Conservation (phyloP, 768 basidiomycete genomes). For the Russula dissimulans region DNA sequence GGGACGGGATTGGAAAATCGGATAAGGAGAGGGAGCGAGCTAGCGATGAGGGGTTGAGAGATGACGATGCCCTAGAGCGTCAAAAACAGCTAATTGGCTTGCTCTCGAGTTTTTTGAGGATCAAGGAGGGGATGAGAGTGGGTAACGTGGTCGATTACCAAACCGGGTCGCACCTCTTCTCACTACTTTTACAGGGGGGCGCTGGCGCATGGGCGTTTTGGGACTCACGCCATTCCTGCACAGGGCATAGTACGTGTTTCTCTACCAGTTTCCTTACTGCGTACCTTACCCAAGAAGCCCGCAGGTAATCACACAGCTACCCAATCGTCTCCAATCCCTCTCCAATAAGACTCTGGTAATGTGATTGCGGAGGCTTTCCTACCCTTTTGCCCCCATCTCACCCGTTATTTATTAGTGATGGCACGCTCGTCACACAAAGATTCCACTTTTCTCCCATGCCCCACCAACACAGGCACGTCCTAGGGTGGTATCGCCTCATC, state of each 20-base stretch:
- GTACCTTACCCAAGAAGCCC: constrained; percentile 36
- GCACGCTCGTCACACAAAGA: constrained; percentile 76
- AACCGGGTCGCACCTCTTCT: background rate
- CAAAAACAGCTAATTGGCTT: background rate
- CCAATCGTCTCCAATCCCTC: constrained; percentile 52
- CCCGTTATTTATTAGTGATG: constrained; percentile 47
- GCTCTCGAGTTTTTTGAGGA: background rate
- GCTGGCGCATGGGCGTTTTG: constrained; percentile 52
- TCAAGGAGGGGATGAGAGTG: background rate
- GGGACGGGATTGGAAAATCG: background rate
- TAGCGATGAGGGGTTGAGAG: background rate
- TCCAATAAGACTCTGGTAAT: constrained; percentile 65
- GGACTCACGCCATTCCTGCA: constrained; percentile 63
- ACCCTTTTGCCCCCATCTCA: constrained; percentile 1
- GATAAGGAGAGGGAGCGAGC: background rate
- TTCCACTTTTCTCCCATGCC: constrained; percentile 63
- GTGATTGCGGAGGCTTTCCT: constrained; percentile 33
- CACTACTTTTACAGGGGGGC: background rate
- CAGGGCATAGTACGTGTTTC: constrained; percentile 45
- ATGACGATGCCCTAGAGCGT: background rate
- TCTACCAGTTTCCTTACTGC: background rate
- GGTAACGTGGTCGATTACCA: constrained; percentile 9
- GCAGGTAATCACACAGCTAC: constrained; percentile 51
- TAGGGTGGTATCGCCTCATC: constrained; percentile 69
- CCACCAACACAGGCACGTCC: constrained; percentile 57